Evolutionary conservation across 805 yeast species (phyloP).

Genomic region (Suhomyces kilbournensis): DNA sequence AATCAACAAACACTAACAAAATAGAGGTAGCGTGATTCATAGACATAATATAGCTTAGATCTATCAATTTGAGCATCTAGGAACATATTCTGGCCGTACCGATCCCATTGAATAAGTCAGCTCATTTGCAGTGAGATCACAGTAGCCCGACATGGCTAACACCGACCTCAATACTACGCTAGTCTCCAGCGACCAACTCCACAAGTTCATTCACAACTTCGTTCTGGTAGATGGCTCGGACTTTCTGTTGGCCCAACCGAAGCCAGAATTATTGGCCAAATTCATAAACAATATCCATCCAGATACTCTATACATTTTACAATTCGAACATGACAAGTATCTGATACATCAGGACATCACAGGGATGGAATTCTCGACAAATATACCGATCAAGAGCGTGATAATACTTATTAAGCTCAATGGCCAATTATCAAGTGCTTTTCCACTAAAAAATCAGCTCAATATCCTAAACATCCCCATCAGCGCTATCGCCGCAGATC

Average conservation of each 20-base stretch:
- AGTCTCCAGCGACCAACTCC: conserved; percentile 3
- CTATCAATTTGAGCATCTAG: neutral
- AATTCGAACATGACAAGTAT: conserved; percentile 7
- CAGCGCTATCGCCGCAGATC: conserved; percentile 1
- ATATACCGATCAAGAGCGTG: conserved; percentile 14
- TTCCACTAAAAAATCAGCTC: conserved; percentile 28
- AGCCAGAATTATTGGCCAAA: conserved; percentile 7
- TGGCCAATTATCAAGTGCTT: conserved; percentile 21
- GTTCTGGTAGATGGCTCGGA: conserved; percentile 6
- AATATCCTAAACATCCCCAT: conserved; percentile 35
- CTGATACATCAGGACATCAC: conserved; percentile 4
- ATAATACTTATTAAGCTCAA: conserved; percentile 45
- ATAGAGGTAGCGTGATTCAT: neutral
- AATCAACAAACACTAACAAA: neutral
- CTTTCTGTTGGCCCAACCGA: conserved; percentile 1
- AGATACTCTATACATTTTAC: conserved; percentile 20
- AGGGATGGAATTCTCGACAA: conserved; percentile 6
- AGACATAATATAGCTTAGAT: neutral
- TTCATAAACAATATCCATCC: conserved; percentile 20
- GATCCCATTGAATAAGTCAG: neutral
- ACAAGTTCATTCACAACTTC: conserved; percentile 9
- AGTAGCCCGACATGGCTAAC: neutral
- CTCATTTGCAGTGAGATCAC: neutral
- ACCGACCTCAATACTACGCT: neutral
- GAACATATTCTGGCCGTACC: neutral